phyloP scores from a whole-genome alignment of 1,139 yeast genomes.

The Casaregolazyma lundiana region DNA sequence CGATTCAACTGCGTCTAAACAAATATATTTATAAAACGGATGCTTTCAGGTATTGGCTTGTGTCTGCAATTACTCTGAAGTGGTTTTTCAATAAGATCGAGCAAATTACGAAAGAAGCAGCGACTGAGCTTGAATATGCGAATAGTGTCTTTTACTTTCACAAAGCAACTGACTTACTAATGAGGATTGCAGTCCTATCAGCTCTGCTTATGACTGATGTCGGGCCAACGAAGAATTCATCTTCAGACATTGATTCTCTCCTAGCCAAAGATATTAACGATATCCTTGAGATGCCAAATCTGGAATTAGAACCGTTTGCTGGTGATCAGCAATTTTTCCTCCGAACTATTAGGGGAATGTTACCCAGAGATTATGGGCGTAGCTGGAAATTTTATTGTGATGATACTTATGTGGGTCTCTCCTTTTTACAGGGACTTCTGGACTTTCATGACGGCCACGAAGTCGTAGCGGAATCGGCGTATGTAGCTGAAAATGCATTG shows the following conservation, averaged over 20 bases:
- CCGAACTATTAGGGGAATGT: not conserved
- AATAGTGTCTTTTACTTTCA: not conserved
- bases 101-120: not conserved
- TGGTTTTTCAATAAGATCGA: not conserved
- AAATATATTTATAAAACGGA: not conserved
- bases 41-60: constrained; percentile 4
- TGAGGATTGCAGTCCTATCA: not conserved
- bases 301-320: not conserved
- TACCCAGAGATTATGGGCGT: not conserved
- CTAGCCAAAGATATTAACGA: not conserved
- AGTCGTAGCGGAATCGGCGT: not conserved
- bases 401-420: not conserved
- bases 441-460: not conserved
- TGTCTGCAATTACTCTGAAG: not conserved
- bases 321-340: not conserved
- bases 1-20: not conserved
- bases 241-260: not conserved
- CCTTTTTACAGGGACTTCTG: not conserved
- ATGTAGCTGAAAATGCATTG: too few relatives aligned
- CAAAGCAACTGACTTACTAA: not conserved
- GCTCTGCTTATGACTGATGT: not conserved
- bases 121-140: not conserved
- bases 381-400: not conserved
- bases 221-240: not conserved
- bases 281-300: not conserved